phyloP scores from a whole-genome alignment of 345 rosid genomes.

The Hibiscus tridactylites region DNA sequence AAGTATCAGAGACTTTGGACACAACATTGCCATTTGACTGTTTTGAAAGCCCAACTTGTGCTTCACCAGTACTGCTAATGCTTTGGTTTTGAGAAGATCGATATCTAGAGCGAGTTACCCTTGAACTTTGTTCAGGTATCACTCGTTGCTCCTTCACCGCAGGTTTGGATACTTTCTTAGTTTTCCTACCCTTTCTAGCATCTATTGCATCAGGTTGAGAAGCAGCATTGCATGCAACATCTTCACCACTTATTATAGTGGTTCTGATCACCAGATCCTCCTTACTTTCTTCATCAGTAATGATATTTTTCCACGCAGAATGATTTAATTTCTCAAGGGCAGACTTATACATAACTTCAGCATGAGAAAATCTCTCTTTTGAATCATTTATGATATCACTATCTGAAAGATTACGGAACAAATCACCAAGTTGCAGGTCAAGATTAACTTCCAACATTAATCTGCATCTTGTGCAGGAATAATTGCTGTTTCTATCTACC shows the following conservation, averaged over 20 bases:
- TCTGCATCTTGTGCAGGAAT: conserved; percentile 62
- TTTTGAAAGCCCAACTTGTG: conserved; percentile 20
- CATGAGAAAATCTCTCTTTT: conserved; percentile 36
- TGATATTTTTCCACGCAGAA: conserved; percentile 49
- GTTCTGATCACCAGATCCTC: conserved; percentile 14
- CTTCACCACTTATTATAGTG: conserved; percentile 8
- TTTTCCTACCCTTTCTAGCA: conserved; percentile 37
- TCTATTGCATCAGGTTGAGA: conserved; percentile 19
- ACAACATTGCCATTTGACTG: conserved; percentile 13
- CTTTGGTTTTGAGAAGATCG: conserved; percentile 45
- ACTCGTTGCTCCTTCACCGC: conserved; percentile 32
- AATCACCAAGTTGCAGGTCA: conserved; percentile 66
- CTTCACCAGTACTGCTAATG: conserved; percentile 19
- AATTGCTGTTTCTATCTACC: conserved; percentile 17
- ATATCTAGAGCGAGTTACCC: conserved; percentile 71
- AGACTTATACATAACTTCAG: conserved; percentile 51
- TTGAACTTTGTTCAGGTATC: conserved; percentile 31
- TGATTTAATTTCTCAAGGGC: conserved; percentile 55
- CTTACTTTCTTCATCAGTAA: conserved; percentile 27
- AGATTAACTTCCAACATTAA: conserved; percentile 52
- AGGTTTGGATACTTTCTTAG: conserved; percentile 28
- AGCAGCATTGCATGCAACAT: conserved; percentile 15
- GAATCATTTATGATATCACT: conserved; percentile 16
- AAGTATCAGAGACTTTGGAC: conserved; percentile 16
- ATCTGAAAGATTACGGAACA: conserved; percentile 35